These are phyloP conservation scores for Lactarius vividus DNA, from an alignment of 768 basidiomycete species.

Conservation along the genomic window DNA sequence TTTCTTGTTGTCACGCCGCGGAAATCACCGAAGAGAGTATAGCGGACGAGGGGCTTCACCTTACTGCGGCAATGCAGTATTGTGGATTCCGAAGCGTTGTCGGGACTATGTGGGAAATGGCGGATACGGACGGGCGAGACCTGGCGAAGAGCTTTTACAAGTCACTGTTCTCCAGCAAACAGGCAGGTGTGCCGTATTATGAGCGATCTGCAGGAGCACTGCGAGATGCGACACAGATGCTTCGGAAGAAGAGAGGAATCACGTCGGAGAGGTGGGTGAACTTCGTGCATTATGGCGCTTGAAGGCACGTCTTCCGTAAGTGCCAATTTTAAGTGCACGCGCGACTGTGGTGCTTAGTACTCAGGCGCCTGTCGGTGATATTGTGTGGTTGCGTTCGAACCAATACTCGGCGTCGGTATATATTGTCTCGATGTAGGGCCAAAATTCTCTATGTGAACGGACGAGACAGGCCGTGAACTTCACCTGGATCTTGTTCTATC, in stretches of 20 bases:
- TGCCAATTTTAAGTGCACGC: no score
- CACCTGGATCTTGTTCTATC: no score
- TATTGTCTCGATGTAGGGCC: no score
- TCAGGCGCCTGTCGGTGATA: neutral
- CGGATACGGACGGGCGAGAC: constrained; percentile 8
- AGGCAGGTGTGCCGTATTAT: neutral
- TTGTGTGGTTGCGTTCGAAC: no score
- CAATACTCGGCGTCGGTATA: no score
- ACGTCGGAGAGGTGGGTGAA: no score
- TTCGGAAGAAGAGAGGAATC: neutral
- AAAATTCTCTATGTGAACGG: no score
- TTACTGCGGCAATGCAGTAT: neutral
- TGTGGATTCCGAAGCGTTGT: constrained; percentile 18
- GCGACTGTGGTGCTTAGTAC: no score
- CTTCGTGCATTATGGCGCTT: no score
- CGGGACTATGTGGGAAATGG: constrained; percentile 22
- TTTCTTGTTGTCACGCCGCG: constrained; percentile 17
- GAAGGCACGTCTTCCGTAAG: no score
- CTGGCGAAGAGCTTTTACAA: constrained; percentile 11
- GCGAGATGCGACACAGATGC: neutral
- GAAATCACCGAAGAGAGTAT: neutral
- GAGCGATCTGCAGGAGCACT: neutral
- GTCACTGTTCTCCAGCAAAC: neutral
- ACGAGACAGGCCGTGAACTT: no score
- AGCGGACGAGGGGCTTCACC: constrained; percentile 17